These are phyloP conservation scores for Triticum turgidum DNA, from an alignment of 176 grass and related monocot species.

Conservation along the genomic window DNA sequence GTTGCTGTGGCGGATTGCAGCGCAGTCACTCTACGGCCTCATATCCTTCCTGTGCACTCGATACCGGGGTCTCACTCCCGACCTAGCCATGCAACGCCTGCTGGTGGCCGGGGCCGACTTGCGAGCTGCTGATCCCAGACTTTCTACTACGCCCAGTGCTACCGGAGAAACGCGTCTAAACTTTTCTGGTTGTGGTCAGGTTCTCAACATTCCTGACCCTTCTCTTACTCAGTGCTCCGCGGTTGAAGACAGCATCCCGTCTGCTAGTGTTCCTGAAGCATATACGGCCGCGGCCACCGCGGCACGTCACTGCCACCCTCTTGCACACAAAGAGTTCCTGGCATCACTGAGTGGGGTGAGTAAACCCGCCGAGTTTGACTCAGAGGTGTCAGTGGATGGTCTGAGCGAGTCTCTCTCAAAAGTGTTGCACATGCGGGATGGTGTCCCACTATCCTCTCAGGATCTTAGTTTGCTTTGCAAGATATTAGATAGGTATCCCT, in stretches of 20 bases:
- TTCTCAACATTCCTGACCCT: too few species aligned
- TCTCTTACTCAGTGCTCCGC: background rate
- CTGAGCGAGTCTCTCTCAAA: background rate
- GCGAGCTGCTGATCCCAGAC: background rate
- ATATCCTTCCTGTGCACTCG: slow-evolving; percentile 12
- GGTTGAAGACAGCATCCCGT: background rate
- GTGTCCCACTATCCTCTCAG: background rate
- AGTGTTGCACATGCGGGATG: too few species aligned
- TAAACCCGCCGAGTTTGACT: background rate
- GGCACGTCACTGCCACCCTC: background rate
- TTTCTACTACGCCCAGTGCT: too few species aligned
- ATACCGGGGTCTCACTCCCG: background rate
- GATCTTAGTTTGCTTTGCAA: background rate
- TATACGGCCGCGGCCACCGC: background rate
- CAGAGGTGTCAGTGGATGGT: background rate
- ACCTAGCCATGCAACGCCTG: background rate
- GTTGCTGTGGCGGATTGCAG: background rate
- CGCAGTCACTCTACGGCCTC: background rate
- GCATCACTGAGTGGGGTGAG: background rate
- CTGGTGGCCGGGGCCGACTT: background rate
- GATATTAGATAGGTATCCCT: background rate
- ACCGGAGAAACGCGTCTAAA: too few species aligned
- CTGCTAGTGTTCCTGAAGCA: background rate
- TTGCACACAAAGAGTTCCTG: slow-evolving; percentile 12
- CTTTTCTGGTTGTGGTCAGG: too few species aligned